Percentiles rank a stretch among this genome's conserved stretches.
phyloP scores from a whole-genome alignment of 306 rosid genomes.

The Quercus variabilis region DNA sequence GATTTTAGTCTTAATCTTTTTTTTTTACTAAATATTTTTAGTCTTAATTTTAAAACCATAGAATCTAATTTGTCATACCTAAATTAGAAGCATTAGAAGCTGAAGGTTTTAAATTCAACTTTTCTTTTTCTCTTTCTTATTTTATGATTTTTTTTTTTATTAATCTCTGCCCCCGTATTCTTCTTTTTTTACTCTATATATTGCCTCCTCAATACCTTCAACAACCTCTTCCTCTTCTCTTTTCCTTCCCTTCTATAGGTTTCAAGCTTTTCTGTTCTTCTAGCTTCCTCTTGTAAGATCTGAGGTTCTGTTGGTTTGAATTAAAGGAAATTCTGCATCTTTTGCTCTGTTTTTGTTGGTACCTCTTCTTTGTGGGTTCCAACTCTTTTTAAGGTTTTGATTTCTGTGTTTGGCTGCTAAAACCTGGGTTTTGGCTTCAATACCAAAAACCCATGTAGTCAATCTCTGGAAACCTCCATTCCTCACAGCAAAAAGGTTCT shows the following conservation, averaged over 20 bases:
- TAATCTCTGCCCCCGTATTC: background rate
- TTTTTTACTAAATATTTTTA: too few relatives aligned
- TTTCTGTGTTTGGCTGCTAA: background rate
- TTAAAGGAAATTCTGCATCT: background rate
- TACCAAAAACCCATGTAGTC: background rate
- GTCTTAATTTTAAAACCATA: too few relatives aligned
- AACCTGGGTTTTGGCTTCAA: conserved; percentile 5
- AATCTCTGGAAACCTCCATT: background rate
- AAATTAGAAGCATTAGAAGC: too few relatives aligned
- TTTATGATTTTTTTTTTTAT: background rate
- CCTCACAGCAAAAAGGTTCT: conserved; percentile 9
- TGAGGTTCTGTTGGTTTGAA: background rate
- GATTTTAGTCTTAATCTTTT: too few relatives aligned
- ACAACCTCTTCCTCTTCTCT: conserved; percentile 32
- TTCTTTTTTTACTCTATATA: conserved; percentile 44
- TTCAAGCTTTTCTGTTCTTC: background rate
- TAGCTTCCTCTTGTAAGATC: background rate
- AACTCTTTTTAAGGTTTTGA: background rate
- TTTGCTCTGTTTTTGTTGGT: background rate
- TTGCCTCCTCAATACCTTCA: conserved; percentile 7
- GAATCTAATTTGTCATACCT: too few relatives aligned
- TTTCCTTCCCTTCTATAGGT: background rate
- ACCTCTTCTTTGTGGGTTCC: background rate
- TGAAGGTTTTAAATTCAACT: background rate
- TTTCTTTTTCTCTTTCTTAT: background rate